Conservation (phyloP, 768 basidiomycete genomes). For the Lactarius deliciosus region DNA sequence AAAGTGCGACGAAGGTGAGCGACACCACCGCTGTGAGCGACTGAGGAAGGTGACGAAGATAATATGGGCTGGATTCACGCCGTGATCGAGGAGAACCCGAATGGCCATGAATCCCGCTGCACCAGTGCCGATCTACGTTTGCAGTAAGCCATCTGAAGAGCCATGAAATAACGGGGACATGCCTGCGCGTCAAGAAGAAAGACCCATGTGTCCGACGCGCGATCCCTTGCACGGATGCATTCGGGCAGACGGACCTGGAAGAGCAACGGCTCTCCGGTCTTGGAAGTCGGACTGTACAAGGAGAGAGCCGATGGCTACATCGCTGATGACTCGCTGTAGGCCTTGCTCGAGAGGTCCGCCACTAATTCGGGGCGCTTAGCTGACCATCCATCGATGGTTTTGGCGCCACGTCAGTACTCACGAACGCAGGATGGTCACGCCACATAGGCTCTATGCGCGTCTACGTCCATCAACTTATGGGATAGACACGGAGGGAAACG, state of each 20-base stretch:
- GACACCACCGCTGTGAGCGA: constrained; percentile 79
- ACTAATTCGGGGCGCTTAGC: constrained; percentile 39
- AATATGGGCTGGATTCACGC: constrained; percentile 78
- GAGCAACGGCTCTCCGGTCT: constrained; percentile 84
- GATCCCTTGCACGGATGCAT: constrained; percentile 62
- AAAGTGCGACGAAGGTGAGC: constrained; percentile 79
- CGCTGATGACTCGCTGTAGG: constrained; percentile 81
- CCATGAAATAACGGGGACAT: constrained; percentile 15
- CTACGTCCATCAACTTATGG: not conserved
- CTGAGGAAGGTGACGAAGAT: constrained; percentile 88
- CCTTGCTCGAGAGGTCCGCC: constrained; percentile 92
- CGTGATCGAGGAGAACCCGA: constrained; percentile 89
- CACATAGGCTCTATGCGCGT: constrained; percentile 64
- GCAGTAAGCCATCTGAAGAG: not conserved
- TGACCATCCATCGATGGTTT: not conserved
- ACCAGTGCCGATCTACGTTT: constrained; percentile 80
- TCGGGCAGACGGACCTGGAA: constrained; percentile 79
- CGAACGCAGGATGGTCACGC: constrained; percentile 88
- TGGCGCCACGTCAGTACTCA: constrained; percentile 40
- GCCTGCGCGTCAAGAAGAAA: constrained; percentile 91
- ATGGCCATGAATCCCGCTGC: constrained; percentile 95
- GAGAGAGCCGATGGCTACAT: constrained; percentile 84
- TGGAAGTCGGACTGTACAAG: constrained; percentile 85
- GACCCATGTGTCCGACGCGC: constrained; percentile 72
- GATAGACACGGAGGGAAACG: constrained; percentile 13